Evolutionary conservation across 192 early-diverging fungal species (phyloP).

Genomic region (Podila verticillata): DNA sequence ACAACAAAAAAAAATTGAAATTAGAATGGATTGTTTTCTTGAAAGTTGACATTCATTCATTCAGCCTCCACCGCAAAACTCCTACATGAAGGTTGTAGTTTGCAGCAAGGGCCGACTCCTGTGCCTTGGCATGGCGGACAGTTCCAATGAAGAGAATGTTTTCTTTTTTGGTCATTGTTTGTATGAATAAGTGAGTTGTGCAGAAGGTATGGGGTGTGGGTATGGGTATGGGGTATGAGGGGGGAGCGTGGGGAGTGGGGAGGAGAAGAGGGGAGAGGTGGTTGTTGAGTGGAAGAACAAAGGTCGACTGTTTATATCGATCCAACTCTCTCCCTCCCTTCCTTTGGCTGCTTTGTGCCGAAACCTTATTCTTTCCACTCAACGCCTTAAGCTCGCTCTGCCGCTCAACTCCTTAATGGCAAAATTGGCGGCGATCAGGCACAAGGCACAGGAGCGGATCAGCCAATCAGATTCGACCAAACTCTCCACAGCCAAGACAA

Average conservation of each 20-base stretch:
- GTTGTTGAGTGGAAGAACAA: not conserved
- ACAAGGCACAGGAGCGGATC: no score
- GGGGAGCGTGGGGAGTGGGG: not conserved
- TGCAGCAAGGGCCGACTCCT: constrained; percentile 22
- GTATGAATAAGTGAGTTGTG: not conserved
- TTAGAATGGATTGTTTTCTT: no score
- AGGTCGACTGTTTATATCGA: not conserved
- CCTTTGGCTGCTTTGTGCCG: not conserved
- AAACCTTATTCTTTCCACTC: not conserved
- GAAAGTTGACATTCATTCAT: not conserved
- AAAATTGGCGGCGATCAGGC: no score
- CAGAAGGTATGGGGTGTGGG: not conserved
- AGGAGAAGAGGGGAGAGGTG: not conserved
- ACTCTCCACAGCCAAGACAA: no score
- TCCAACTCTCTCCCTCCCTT: not conserved
- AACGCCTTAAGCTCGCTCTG: constrained; percentile 1
- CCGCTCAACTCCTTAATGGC: not conserved
- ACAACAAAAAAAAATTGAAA: not conserved
- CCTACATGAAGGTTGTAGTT: constrained; percentile 47
- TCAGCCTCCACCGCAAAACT: not conserved
- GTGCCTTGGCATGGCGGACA: constrained; percentile 32
- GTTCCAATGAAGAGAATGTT: constrained; percentile 42
- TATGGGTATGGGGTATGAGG: not conserved
- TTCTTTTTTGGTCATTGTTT: constrained; percentile 44
- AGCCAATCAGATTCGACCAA: no score